Conservation (phyloP, 2,329 filamentous ascomycete species). For the Apiospora koreana region DNA sequence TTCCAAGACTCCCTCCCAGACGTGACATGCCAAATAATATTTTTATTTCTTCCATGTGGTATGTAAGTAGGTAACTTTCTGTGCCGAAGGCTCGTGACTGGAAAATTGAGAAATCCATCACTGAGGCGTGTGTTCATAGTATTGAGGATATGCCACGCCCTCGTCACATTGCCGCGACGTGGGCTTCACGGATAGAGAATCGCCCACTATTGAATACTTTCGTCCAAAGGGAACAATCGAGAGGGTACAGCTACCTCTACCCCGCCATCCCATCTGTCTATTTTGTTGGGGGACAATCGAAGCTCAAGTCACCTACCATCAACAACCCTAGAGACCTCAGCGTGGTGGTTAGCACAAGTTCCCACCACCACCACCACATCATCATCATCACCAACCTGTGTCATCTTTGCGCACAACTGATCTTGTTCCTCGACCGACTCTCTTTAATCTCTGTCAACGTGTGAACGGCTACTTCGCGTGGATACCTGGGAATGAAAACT, state of each 20-base stretch:
- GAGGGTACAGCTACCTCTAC: background rate
- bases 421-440: background rate
- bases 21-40: too few species aligned
- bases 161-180: background rate
- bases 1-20: too few species aligned
- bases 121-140: background rate
- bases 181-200: background rate
- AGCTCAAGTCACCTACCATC: background rate
- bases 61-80: too few species aligned
- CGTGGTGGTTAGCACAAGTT: background rate
- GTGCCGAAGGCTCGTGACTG: background rate
- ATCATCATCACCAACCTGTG: too few species aligned
- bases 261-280: background rate
- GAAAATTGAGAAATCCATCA: background rate
- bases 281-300: background rate
- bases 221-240: background rate
- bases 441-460: background rate
- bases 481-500: too few species aligned
- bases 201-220: background rate
- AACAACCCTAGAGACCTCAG: background rate
- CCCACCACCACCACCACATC: background rate
- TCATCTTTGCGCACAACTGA: background rate
- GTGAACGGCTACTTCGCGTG: background rate
- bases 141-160: background rate
- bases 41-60: too few species aligned